phyloP scores from a whole-genome alignment of 148 eudicot species.

The Fagopyrum esculentum region DNA sequence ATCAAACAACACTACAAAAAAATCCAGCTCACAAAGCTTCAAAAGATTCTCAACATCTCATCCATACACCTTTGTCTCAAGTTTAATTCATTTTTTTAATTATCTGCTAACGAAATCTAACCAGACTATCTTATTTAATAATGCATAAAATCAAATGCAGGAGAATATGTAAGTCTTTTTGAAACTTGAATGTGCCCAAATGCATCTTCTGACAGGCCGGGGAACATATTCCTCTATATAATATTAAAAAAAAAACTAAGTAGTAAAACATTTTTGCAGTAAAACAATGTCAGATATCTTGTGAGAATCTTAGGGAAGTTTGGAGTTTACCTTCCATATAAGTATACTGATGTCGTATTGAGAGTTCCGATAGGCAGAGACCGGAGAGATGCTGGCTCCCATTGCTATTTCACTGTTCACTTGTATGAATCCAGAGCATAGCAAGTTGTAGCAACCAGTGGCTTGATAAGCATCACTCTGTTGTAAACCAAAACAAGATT shows the following conservation, averaged over 20 bases:
- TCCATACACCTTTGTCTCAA: constrained; percentile 5
- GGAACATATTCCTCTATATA: constrained; percentile 6
- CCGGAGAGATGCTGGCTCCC: constrained; percentile 99
- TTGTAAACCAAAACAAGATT: neutral
- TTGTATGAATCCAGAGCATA: constrained; percentile 97
- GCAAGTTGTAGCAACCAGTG: constrained; percentile 90
- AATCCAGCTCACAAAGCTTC: constrained; percentile 6
- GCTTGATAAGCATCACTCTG: constrained; percentile 99
- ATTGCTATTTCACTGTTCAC: constrained; percentile 87
- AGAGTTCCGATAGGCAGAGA: constrained; percentile 69
- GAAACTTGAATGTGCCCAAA: constrained; percentile 15
- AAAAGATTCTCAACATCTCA: constrained; percentile 6
- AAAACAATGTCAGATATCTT: constrained; percentile 5
- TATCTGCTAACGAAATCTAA: neutral
- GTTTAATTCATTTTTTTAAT: neutral
- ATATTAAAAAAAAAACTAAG: neutral
- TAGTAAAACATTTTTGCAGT: constrained; percentile 2
- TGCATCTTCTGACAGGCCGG: constrained; percentile 20
- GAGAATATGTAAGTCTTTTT: constrained; percentile 11
- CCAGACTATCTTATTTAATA: neutral
- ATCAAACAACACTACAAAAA: constrained; percentile 1
- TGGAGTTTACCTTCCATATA: constrained; percentile 80
- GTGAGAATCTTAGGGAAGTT: neutral
- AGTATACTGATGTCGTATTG: constrained; percentile 95
- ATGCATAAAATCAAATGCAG: constrained; percentile 3